These are phyloP conservation scores for Aspergillus clavatus DNA, from an alignment of 2,329 filamentous ascomycete genomes.

Conservation along the genomic window DNA sequence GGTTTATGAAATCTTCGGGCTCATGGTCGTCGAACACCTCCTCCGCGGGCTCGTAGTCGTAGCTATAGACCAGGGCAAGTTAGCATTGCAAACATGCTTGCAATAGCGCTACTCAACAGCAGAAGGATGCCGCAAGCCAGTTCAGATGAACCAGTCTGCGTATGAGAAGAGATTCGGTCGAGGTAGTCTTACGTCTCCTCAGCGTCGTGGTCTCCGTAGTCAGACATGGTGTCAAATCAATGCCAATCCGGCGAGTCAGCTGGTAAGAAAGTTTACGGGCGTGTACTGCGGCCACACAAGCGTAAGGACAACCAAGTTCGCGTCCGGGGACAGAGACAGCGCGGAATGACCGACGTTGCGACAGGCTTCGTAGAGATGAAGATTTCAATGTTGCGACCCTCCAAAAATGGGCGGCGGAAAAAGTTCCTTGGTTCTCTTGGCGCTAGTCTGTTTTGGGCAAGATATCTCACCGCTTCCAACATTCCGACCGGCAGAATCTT, in stretches of 20 bases:
- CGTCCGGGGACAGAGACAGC: slow-evolving; percentile 8
- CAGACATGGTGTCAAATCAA: slow-evolving; percentile 56
- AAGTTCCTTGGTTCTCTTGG: slow-evolving; percentile 25
- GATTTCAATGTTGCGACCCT: slow-evolving; percentile 20
- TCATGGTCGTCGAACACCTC: slow-evolving; percentile 64
- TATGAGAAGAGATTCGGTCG: slow-evolving; percentile 5
- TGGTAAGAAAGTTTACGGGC: slow-evolving; percentile 13
- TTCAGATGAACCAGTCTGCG: background rate
- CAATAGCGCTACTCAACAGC: slow-evolving; percentile 8
- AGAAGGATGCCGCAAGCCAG: background rate
- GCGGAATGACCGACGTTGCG: slow-evolving; percentile 14
- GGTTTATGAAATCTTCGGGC: slow-evolving; percentile 53
- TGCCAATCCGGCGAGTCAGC: slow-evolving; percentile 8
- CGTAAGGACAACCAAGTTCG: slow-evolving; percentile 8
- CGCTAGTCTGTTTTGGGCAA: slow-evolving; percentile 24
- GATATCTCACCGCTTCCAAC: slow-evolving; percentile 27
- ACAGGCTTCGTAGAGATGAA: slow-evolving; percentile 12
- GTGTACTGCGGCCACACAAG: slow-evolving; percentile 7
- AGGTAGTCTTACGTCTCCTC: slow-evolving; percentile 51
- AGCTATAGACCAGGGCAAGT: slow-evolving; percentile 26
- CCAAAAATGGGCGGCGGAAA: slow-evolving; percentile 32
- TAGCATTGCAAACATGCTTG: slow-evolving; percentile 23
- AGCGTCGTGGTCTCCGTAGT: slow-evolving; percentile 64
- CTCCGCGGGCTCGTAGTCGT: slow-evolving; percentile 56
- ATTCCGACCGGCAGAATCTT: slow-evolving; percentile 28